A percentile compares a stretch with the other conserved stretches of the same genome.
Evolutionary conservation across 2,329 filamentous ascomycete species (phyloP).

Genomic region (Immersiporthe knoxdaviesiana): DNA sequence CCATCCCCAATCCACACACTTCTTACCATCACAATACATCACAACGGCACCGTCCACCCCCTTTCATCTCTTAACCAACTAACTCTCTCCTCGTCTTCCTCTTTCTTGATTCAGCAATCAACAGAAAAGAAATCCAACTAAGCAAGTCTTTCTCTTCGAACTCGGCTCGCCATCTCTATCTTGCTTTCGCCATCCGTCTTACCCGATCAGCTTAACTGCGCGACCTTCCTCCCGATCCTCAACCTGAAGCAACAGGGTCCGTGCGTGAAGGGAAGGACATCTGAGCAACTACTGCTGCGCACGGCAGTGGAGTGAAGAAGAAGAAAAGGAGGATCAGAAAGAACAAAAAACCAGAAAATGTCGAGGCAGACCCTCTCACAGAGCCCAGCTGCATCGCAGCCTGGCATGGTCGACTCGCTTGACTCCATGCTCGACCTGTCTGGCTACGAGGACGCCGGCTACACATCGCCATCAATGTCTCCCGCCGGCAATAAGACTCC

Average conservation of each 20-base stretch:
- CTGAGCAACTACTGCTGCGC: not conserved
- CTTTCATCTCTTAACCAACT: not conserved
- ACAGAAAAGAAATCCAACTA: not conserved
- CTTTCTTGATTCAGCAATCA: not conserved
- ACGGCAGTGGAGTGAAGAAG: not conserved
- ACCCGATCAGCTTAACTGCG: conserved; percentile 1
- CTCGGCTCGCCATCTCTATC: not conserved
- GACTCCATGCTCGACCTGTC: conserved; percentile 64
- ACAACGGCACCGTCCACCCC: conserved; percentile 4
- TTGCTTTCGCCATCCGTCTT: not conserved
- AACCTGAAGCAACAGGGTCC: not conserved
- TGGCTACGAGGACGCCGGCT: conserved; percentile 64
- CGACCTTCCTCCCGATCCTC: not conserved
- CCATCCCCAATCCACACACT: not conserved
- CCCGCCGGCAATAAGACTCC: conserved; percentile 57
- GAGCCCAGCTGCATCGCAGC: conserved; percentile 36
- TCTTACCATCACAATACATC: conserved; percentile 5
- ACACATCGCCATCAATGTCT: conserved; percentile 64
- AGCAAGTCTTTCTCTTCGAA: not conserved
- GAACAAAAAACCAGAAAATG: conserved; percentile 24
- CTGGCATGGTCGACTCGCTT: conserved; percentile 52
- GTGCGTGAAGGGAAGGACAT: not conserved
- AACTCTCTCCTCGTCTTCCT: not conserved
- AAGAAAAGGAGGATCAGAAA: conserved; percentile 11
- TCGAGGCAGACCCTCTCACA: conserved; percentile 34